Evolutionary conservation across 2,329 filamentous ascomycete genomes (phyloP).

Genomic region (Pseudodiploospora longispora): DNA sequence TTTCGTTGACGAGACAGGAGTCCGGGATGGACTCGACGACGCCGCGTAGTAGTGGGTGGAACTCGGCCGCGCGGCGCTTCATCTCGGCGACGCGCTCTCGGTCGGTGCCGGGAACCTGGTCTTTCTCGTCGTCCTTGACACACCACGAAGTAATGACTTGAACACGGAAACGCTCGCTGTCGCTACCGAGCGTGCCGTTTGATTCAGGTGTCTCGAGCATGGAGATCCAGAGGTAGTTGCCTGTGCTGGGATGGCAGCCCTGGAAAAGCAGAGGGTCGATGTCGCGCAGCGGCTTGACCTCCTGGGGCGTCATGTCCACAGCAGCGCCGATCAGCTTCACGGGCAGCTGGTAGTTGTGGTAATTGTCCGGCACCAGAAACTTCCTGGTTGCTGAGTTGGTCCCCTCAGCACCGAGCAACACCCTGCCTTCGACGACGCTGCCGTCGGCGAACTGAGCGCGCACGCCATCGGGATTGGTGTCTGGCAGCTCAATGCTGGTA

Average conservation of each 20-base stretch:
- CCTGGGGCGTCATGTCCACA: slow-evolving; percentile 27
- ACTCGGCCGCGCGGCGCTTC: slow-evolving; percentile 26
- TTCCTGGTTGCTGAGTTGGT: slow-evolving; percentile 28
- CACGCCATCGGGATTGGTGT: slow-evolving; percentile 13
- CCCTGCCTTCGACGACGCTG: slow-evolving; percentile 20
- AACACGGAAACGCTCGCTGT: slow-evolving; percentile 27
- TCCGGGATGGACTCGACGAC: slow-evolving; percentile 36
- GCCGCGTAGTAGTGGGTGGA: slow-evolving; percentile 30
- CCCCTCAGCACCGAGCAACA: slow-evolving; percentile 34
- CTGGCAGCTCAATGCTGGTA: slow-evolving; percentile 14
- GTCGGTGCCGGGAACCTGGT: slow-evolving; percentile 25
- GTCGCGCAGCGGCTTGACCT: slow-evolving; percentile 30
- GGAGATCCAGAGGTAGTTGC: slow-evolving; percentile 42
- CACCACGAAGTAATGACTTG: slow-evolving; percentile 42
- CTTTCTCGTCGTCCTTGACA: slow-evolving; percentile 21
- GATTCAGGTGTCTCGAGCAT: slow-evolving; percentile 33
- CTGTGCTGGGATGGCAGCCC: slow-evolving; percentile 41
- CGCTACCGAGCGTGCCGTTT: slow-evolving; percentile 25
- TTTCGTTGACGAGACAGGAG: slow-evolving; percentile 26
- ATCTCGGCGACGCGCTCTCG: slow-evolving; percentile 28
- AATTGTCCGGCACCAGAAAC: slow-evolving; percentile 22
- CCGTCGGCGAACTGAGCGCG: slow-evolving; percentile 24
- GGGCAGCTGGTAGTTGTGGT: slow-evolving; percentile 26
- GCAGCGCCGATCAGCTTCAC: slow-evolving; percentile 30
- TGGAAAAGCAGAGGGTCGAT: slow-evolving; percentile 49